Conservation (phyloP, 1,284 basidiomycete species). For the Malassezia restricta region DNA sequence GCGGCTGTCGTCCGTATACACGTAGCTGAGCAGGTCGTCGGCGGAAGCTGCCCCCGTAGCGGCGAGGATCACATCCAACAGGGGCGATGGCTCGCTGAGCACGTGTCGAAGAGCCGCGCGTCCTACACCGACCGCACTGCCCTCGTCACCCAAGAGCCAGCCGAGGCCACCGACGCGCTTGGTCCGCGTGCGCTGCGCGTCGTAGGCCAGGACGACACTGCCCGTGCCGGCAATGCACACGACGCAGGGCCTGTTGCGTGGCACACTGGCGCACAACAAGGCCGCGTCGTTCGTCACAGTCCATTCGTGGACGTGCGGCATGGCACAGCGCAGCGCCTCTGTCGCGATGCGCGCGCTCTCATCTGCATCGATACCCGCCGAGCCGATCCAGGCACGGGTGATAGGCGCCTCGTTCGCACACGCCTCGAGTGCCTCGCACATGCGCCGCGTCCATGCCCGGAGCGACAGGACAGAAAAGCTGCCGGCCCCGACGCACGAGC, state of each 20-base stretch:
- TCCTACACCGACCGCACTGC: slow-evolving; percentile 23
- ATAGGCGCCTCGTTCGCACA: not conserved
- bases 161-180: slow-evolving; percentile 24
- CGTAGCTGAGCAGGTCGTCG: not conserved
- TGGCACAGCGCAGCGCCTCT: not conserved
- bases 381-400: slow-evolving; percentile 20
- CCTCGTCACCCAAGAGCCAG: slow-evolving; percentile 31
- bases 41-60: not conserved
- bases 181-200: slow-evolving; percentile 4
- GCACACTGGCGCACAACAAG: slow-evolving; percentile 13
- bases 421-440: not conserved
- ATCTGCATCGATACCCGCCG: slow-evolving; percentile 13
- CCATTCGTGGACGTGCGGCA: not conserved
- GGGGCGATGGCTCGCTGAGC: not conserved
- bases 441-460: slow-evolving; percentile 7
- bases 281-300: slow-evolving; percentile 28
- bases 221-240: slow-evolving; percentile 32
- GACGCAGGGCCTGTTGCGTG: slow-evolving; percentile 2
- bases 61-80: not conserved
- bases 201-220: slow-evolving; percentile 25
- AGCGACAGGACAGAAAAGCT: slow-evolving; percentile 19
- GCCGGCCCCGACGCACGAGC: slow-evolving; percentile 19
- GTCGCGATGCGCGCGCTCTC: not conserved
- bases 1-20: not conserved
- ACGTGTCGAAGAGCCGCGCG: slow-evolving; percentile 20